Conservation (phyloP, 345 rosid genomes). For the Alliaria petiolata region DNA sequence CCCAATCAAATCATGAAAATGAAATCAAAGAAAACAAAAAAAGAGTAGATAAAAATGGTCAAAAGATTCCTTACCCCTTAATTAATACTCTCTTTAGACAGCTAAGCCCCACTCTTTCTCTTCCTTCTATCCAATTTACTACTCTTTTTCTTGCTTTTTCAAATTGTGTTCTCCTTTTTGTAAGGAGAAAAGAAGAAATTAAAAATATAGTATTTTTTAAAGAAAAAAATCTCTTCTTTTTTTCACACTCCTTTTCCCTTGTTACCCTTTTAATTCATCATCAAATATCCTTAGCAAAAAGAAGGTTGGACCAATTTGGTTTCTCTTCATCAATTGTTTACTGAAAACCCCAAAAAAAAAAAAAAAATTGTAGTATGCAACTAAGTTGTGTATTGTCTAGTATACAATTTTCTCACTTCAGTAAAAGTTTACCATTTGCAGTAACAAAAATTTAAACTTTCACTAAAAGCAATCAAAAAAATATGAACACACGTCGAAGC, state of each 20-base stretch:
- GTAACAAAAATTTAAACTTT: too few species aligned
- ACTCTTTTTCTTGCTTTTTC: conserved; percentile 15
- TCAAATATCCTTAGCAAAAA: conserved; percentile 6
- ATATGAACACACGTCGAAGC: too few species aligned
- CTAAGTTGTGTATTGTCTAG: not conserved
- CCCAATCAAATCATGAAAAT: not conserved
- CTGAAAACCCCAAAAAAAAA: too few species aligned
- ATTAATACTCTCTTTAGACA: conserved; percentile 23
- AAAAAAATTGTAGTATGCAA: not conserved
- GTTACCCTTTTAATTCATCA: not conserved
- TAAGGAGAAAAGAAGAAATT: not conserved
- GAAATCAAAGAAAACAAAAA: not conserved
- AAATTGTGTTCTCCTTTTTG: conserved; percentile 9
- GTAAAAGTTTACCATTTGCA: not conserved
- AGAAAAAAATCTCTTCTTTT: not conserved
- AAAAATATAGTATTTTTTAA: not conserved
- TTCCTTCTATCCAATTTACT: conserved; percentile 18
- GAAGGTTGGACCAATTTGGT: conserved; percentile 14
- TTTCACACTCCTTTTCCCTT: not conserved
- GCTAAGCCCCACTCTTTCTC: conserved; percentile 32
- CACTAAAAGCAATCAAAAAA: too few species aligned
- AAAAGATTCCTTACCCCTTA: conserved; percentile 30
- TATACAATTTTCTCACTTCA: not conserved
- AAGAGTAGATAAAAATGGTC: conserved; percentile 8
- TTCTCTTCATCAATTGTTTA: not conserved